phyloP scores from a whole-genome alignment of 805 yeast genomes.

The Starmerella bombi region DNA sequence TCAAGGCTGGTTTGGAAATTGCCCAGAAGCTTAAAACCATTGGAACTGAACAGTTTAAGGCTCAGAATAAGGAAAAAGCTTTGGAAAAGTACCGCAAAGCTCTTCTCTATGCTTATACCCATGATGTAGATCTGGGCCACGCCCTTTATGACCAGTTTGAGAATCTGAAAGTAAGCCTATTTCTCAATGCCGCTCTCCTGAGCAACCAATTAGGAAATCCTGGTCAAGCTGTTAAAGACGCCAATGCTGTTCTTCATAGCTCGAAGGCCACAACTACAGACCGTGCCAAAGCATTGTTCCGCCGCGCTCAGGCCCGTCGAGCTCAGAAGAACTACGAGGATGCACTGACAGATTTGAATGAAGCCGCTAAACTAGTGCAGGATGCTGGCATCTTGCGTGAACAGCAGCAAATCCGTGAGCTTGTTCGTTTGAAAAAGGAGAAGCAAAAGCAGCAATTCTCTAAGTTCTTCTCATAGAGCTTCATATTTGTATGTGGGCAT shows the following conservation, averaged over 20 bases:
- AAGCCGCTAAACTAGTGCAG: constrained; percentile 53
- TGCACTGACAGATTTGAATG: constrained; percentile 52
- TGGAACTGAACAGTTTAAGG: constrained; percentile 65
- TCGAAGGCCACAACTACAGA: constrained; percentile 47
- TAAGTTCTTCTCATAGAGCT: constrained; percentile 27
- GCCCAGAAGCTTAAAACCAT: constrained; percentile 54
- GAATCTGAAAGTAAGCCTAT: constrained; percentile 47
- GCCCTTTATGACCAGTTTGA: constrained; percentile 33
- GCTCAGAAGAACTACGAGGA: constrained; percentile 52
- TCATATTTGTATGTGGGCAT: too few relatives aligned
- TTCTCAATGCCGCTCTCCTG: constrained; percentile 61
- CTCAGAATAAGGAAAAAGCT: constrained; percentile 44
- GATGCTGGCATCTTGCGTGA: constrained; percentile 64
- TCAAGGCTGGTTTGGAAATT: constrained; percentile 42
- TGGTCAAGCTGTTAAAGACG: constrained; percentile 41
- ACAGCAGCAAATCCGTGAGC: constrained; percentile 42
- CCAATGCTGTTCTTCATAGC: constrained; percentile 53
- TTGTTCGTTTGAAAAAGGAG: constrained; percentile 41
- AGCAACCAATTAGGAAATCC: constrained; percentile 51
- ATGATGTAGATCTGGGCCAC: constrained; percentile 48
- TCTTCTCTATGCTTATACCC: constrained; percentile 51
- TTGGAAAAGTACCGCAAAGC: constrained; percentile 63
- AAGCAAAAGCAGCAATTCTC: constrained; percentile 31
- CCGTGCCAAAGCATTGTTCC: constrained; percentile 71
- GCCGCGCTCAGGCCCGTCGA: constrained; percentile 68